Conservation (phyloP, 2,329 filamentous ascomycete species). For the Nigrospora oryzae region DNA sequence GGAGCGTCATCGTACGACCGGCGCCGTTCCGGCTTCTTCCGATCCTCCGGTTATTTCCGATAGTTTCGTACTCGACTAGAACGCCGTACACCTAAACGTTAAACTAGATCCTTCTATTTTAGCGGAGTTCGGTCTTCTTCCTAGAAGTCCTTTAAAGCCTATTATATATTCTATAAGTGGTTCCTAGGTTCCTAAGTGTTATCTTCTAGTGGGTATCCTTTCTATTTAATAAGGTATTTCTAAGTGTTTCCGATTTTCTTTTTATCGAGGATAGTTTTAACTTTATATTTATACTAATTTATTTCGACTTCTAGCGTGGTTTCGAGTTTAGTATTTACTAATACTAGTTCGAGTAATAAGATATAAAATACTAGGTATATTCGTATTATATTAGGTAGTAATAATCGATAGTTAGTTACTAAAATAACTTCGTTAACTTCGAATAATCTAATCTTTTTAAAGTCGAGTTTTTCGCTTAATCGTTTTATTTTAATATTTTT, state of each 20-base stretch:
- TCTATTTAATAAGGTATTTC: background rate
- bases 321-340: background rate
- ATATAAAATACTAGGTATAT: background rate
- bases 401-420: conserved; percentile 1
- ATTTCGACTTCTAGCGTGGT: background rate
- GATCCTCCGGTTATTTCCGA: no score
- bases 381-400: background rate
- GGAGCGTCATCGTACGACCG: no score
- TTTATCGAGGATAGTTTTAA: background rate
- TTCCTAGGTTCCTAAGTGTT: background rate
- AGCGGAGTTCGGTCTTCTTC: no score
- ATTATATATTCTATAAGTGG: background rate
- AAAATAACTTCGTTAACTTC: background rate
- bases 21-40: no score
- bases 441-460: conserved; percentile 1
- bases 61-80: no score
- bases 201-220: background rate
- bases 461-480: background rate
- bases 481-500: background rate
- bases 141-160: background rate
- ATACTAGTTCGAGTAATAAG: background rate
- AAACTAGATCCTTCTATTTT: no score
- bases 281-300: background rate
- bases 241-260: background rate
- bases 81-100: no score